Percentiles rank a stretch among this genome's conserved stretches.
Evolutionary conservation across 1,284 basidiomycete species (phyloP).

Genomic region (Ustilago xerochloae): DNA sequence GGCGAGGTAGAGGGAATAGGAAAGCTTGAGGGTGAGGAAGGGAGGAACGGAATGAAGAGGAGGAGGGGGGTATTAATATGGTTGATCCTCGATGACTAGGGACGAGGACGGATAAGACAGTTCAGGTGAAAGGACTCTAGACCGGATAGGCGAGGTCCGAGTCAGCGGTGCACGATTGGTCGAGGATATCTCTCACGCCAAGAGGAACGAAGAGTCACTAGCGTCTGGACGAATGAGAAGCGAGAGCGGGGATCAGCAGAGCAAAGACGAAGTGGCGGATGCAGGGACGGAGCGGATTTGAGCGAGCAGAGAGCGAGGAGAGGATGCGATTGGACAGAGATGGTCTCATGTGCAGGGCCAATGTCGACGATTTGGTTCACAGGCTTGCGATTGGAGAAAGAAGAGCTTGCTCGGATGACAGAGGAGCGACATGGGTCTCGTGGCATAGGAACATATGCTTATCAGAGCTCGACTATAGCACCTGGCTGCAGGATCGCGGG

Average conservation of each 20-base stretch:
- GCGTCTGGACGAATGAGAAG: constrained; percentile 10
- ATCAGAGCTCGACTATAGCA: constrained; percentile 17
- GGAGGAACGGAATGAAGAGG: neutral
- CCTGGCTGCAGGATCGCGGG: neutral
- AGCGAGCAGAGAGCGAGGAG: neutral
- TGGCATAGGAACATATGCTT: constrained; percentile 11
- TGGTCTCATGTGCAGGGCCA: constrained; percentile 21
- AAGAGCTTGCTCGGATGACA: neutral
- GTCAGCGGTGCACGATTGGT: constrained; percentile 3
- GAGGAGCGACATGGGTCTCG: constrained; percentile 15
- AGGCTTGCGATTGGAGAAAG: neutral
- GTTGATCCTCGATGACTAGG: neutral
- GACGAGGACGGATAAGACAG: neutral
- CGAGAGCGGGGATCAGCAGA: neutral
- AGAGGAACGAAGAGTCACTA: neutral
- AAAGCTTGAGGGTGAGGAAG: constrained; percentile 1
- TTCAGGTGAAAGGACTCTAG: neutral
- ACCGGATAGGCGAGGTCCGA: constrained; percentile 19
- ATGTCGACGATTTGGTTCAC: constrained; percentile 4
- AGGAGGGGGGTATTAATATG: constrained; percentile 22
- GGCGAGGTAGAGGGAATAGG: neutral
- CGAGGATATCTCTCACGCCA: neutral
- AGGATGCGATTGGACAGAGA: constrained; percentile 31
- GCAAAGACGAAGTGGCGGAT: neutral
- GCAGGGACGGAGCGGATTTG: constrained; percentile 27